Evolutionary conservation across 202 grass and related monocot genomes (phyloP).

Genomic region (Schoenoplectus triqueter): DNA sequence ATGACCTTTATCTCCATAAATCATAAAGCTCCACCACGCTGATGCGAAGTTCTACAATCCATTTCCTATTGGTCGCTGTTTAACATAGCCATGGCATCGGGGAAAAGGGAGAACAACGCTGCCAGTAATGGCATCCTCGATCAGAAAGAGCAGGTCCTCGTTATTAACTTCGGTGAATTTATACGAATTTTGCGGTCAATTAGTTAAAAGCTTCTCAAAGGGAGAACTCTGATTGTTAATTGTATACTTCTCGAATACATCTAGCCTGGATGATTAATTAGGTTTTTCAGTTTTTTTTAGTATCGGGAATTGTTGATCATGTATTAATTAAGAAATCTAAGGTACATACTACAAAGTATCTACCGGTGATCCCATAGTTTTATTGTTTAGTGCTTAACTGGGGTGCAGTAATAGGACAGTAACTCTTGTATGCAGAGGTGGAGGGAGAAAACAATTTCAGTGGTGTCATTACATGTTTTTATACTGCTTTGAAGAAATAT

Average conservation of each 20-base stretch:
- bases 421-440: not conserved
- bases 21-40: not conserved
- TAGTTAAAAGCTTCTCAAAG: not conserved
- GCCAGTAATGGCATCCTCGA: slow-evolving; percentile 41
- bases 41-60: not conserved
- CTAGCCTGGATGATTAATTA: slow-evolving; percentile 5
- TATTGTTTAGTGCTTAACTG: not conserved
- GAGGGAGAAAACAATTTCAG: too few relatives aligned
- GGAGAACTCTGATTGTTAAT: not conserved
- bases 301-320: not conserved
- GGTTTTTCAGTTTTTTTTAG: not conserved
- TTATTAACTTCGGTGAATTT: slow-evolving; percentile 9
- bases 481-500: too few relatives aligned
- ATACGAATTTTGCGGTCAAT: not conserved
- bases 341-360: not conserved
- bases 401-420: not conserved
- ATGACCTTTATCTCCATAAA: not conserved
- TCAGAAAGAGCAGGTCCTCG: slow-evolving; percentile 45
- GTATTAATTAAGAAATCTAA: not conserved
- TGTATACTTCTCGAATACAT: not conserved
- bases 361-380: not conserved
- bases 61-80: not conserved
- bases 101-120: slow-evolving; percentile 46
- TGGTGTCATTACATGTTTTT: too few relatives aligned
- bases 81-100: slow-evolving; percentile 41